A percentile compares a stretch with the other conserved stretches of the same genome.
phyloP scores from a whole-genome alignment of 192 early-diverging fungal genomes.

The Phycomyces nitens region DNA sequence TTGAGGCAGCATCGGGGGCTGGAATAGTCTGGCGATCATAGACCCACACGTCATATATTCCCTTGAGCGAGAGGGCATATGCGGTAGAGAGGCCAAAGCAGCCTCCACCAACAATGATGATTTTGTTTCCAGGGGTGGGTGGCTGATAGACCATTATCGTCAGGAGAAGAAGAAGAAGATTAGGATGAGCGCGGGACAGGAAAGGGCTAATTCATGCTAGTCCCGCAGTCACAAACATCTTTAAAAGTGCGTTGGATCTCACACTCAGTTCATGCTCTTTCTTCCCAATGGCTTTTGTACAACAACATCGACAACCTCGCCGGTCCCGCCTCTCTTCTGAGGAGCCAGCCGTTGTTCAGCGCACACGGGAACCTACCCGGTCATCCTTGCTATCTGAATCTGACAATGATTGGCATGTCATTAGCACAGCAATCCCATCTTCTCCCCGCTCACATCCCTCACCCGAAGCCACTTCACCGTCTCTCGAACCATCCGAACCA shows the following conservation, averaged over 20 bases:
- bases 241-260: too few relatives aligned
- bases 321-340: background rate
- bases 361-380: background rate
- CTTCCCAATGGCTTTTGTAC: conserved; percentile 33
- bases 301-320: conserved; percentile 22
- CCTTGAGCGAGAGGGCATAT: conserved; percentile 17
- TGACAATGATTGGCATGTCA: conserved; percentile 14
- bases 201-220: too few relatives aligned
- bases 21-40: conserved; percentile 24
- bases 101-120: conserved; percentile 31
- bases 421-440: background rate
- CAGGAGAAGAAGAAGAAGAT: background rate
- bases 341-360: background rate
- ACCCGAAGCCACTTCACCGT: conserved; percentile 7
- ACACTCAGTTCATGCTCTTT: background rate
- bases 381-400: conserved; percentile 13
- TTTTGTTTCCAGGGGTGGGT: conserved; percentile 2
- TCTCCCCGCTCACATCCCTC: background rate
- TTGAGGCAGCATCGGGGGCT: conserved; percentile 27
- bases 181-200: too few relatives aligned
- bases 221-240: too few relatives aligned
- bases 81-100: conserved; percentile 30
- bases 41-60: conserved; percentile 16
- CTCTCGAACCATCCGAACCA: conserved; percentile 22
- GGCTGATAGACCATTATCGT: background rate